Conservation (phyloP, 768 basidiomycete genomes). For the Russula sp. region DNA sequence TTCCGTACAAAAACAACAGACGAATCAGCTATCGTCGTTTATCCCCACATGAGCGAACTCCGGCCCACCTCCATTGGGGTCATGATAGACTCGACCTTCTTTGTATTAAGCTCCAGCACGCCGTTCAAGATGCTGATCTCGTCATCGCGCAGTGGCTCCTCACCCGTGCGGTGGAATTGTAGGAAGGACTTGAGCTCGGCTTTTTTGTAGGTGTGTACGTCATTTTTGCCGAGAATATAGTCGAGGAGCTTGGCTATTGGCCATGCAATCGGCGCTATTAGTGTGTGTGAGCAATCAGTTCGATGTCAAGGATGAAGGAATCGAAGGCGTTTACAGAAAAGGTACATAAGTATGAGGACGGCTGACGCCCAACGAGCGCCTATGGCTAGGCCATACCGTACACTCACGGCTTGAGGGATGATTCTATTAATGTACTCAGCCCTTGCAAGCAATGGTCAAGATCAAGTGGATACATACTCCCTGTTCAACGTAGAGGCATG, state of each 20-base stretch:
- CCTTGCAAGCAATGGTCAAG: not conserved
- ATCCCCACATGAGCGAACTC: not conserved
- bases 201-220: constrained; percentile 73
- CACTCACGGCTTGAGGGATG: constrained; percentile 67
- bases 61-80: constrained; percentile 43
- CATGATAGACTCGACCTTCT: constrained; percentile 53
- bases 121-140: constrained; percentile 78
- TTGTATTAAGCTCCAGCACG: constrained; percentile 68
- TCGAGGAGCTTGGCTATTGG: constrained; percentile 71
- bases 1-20: constrained; percentile 25
- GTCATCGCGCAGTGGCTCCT: constrained; percentile 73
- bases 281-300: not conserved
- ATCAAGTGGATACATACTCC: constrained; percentile 1
- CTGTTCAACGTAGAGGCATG: not conserved
- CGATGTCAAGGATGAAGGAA: not conserved
- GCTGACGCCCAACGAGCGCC: constrained; percentile 46
- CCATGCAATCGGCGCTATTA: constrained; percentile 46
- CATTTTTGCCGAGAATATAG: constrained; percentile 64
- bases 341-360: constrained; percentile 44
- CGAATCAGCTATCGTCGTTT: not conserved
- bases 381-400: constrained; percentile 50
- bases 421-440: constrained; percentile 34
- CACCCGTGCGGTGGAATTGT: constrained; percentile 65
- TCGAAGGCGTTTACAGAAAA: constrained; percentile 33
- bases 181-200: constrained; percentile 60